These are phyloP conservation scores for Diaporthe sp. DNA, from an alignment of 2,329 filamentous ascomycete genomes.

Conservation along the genomic window DNA sequence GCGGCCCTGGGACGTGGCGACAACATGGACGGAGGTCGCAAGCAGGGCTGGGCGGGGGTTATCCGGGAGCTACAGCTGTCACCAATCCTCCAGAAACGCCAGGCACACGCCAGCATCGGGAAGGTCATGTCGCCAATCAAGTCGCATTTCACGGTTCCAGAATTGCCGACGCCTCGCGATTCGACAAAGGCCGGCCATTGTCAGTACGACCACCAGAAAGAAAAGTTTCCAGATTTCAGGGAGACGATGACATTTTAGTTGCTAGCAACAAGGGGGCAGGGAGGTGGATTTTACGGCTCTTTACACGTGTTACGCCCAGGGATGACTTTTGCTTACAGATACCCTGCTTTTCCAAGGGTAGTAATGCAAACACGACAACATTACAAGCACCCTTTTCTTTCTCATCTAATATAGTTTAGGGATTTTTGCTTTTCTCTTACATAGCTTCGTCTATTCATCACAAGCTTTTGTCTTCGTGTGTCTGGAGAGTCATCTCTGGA, in stretches of 20 bases:
- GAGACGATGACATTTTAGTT: not conserved
- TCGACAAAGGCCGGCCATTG: not conserved
- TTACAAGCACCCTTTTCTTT: not conserved
- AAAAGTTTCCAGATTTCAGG: not conserved
- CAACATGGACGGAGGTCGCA: slow-evolving; percentile 61
- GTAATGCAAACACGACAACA: not conserved
- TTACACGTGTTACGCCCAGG: not conserved
- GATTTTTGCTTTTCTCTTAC: not conserved
- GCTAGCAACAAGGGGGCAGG: not conserved
- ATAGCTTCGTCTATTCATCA: not conserved
- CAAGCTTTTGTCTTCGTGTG: not conserved
- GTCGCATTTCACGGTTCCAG: slow-evolving; percentile 16
- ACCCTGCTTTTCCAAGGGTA: not conserved
- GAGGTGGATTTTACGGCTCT: not conserved
- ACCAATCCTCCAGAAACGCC: slow-evolving; percentile 71
- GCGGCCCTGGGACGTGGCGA: slow-evolving; percentile 64
- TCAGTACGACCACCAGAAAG: not conserved
- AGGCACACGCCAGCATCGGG: slow-evolving; percentile 69
- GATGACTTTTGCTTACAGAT: not conserved
- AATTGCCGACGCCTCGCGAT: not conserved
- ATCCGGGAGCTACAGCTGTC: slow-evolving; percentile 73
- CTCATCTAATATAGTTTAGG: not conserved
- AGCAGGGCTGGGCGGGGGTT: slow-evolving; percentile 72
- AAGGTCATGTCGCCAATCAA: slow-evolving; percentile 60
- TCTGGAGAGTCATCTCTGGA: too few species aligned